Conservation (phyloP, 768 basidiomycete genomes). For the Naganishia onofrii region DNA sequence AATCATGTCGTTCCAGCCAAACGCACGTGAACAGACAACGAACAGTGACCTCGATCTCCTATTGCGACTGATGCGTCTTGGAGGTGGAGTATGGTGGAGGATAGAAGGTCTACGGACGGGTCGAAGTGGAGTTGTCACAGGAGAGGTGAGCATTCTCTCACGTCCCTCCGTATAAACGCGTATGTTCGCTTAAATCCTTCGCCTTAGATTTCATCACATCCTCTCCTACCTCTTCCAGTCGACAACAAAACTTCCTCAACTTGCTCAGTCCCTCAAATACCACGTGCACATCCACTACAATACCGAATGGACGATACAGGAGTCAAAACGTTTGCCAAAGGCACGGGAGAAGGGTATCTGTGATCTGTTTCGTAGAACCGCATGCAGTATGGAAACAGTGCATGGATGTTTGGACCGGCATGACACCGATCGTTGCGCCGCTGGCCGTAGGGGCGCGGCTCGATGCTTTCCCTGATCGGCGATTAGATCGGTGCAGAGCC, state of each 20-base stretch:
- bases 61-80: slow-evolving; percentile 37
- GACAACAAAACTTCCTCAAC: neutral
- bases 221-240: slow-evolving; percentile 20
- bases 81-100: slow-evolving; percentile 44
- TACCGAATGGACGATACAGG: slow-evolving; percentile 43
- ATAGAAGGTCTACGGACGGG: slow-evolving; percentile 41
- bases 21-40: slow-evolving; percentile 6
- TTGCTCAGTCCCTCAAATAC: slow-evolving; percentile 30
- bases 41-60: slow-evolving; percentile 36
- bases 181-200: no score
- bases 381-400: no score
- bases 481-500: no score
- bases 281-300: slow-evolving; percentile 41
- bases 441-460: no score
- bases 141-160: slow-evolving; percentile 42
- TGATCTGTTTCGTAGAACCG: slow-evolving; percentile 23
- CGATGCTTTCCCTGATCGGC: no score
- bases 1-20: slow-evolving; percentile 18
- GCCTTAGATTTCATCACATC: slow-evolving; percentile 43
- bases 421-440: no score
- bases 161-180: no score
- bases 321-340: slow-evolving; percentile 49
- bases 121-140: slow-evolving; percentile 47
- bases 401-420: no score
- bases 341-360: slow-evolving; percentile 48